phyloP scores from a whole-genome alignment of 1,139 yeast species.

The Chernovozyma sophiae-reginae region DNA sequence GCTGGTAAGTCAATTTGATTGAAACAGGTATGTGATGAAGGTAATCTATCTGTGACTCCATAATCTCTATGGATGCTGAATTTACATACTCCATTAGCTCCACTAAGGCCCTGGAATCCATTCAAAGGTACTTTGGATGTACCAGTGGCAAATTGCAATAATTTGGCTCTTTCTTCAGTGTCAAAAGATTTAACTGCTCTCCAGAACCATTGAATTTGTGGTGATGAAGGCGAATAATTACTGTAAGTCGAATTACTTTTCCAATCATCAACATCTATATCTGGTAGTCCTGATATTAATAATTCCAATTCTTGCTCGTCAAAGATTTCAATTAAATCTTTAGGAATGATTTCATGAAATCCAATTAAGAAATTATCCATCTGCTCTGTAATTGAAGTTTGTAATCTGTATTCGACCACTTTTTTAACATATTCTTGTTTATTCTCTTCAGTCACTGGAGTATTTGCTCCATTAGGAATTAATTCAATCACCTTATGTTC shows the following conservation, averaged over 20 bases:
- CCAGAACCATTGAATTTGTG: slow-evolving; percentile 98
- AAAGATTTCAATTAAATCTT: slow-evolving; percentile 79
- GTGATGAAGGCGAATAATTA: slow-evolving; percentile 79
- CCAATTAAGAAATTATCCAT: slow-evolving; percentile 83
- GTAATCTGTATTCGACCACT: slow-evolving; percentile 83
- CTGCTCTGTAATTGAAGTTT: slow-evolving; percentile 82
- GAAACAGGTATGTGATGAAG: slow-evolving; percentile 95
- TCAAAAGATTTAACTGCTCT: slow-evolving; percentile 95
- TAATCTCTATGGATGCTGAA: slow-evolving; percentile 90
- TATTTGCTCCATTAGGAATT: slow-evolving; percentile 75
- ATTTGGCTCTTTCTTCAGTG: slow-evolving; percentile 87
- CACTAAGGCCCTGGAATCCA: slow-evolving; percentile 88
- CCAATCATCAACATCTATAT: slow-evolving; percentile 96
- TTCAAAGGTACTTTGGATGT: slow-evolving; percentile 94
- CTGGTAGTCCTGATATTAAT: slow-evolving; percentile 91
- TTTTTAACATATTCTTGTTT: slow-evolving; percentile 83
- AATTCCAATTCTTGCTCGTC: slow-evolving; percentile 95
- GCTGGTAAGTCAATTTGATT: slow-evolving; percentile 94
- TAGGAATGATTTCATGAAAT: slow-evolving; percentile 89
- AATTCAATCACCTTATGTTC: slow-evolving; percentile 78
- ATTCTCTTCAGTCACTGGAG: slow-evolving; percentile 86
- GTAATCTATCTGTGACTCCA: slow-evolving; percentile 81
- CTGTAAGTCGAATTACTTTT: slow-evolving; percentile 77
- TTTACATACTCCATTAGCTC: slow-evolving; percentile 82
- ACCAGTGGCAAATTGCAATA: slow-evolving; percentile 95